Evolutionary conservation across 352 stramenopile species (phyloP).

Genomic region (Globisporangium solare): DNA sequence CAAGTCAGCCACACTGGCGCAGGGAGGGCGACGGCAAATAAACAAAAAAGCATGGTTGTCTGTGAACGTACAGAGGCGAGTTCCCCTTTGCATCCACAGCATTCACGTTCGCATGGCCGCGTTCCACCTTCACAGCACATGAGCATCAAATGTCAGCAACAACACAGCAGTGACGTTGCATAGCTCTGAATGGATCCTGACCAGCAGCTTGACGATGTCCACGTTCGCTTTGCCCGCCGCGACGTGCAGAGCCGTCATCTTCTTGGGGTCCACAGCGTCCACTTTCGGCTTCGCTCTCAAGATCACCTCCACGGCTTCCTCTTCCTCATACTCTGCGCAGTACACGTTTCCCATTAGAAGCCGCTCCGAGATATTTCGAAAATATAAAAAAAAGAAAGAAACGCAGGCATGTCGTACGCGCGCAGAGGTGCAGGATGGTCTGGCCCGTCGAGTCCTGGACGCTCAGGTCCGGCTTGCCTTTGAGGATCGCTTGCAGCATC

Average conservation of each 20-base stretch:
- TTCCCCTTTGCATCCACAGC: constrained; percentile 64
- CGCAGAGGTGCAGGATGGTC: constrained; percentile 58
- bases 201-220: constrained; percentile 49
- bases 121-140: constrained; percentile 28
- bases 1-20: not conserved
- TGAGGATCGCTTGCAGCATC: constrained; percentile 59
- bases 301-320: constrained; percentile 54
- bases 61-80: constrained; percentile 45
- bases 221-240: constrained; percentile 61
- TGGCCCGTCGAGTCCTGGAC: constrained; percentile 60
- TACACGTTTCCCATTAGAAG: not conserved
- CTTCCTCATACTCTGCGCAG: constrained; percentile 55
- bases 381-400: no score
- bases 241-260: constrained; percentile 73
- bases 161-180: not conserved
- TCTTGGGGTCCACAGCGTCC: constrained; percentile 57
- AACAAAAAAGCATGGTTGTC: no score
- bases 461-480: constrained; percentile 63
- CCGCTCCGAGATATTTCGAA: no score
- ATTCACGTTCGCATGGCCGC: constrained; percentile 54
- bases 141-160: not conserved
- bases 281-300: constrained; percentile 57
- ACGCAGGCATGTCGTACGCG: constrained; percentile 27
- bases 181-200: constrained; percentile 7
- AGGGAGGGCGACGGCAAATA: no score